These are phyloP conservation scores for Glonium stellatum DNA, from an alignment of 495 filamentous ascomycete species.

Conservation along the genomic window DNA sequence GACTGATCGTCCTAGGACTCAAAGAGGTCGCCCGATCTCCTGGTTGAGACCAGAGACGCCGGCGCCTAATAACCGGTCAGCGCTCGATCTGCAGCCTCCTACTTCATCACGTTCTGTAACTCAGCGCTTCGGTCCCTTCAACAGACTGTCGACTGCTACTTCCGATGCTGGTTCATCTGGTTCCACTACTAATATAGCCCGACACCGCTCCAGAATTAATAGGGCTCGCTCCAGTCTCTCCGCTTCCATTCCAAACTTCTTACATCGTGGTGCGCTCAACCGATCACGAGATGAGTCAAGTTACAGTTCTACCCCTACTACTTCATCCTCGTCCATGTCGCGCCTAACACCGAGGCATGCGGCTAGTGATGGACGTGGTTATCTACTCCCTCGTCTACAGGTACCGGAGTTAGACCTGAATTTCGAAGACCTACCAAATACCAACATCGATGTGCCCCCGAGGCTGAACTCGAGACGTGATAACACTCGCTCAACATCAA, in stretches of 20 bases:
- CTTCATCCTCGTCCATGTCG: constrained; percentile 12
- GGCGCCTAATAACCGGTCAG: background rate
- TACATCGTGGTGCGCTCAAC: constrained; percentile 22
- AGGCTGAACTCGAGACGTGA: constrained; percentile 16
- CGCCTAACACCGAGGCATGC: constrained; percentile 17
- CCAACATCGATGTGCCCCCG: constrained; percentile 3
- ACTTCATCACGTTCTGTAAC: constrained; percentile 2
- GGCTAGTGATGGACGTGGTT: constrained; percentile 14
- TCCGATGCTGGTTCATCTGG: constrained; percentile 27
- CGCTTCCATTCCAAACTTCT: constrained; percentile 23
- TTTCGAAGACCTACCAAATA: constrained; percentile 26
- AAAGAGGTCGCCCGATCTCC: constrained; percentile 18
- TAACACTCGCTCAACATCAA: constrained; percentile 16
- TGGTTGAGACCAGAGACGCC: constrained; percentile 16
- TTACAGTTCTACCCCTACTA: constrained; percentile 11
- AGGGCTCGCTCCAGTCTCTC: constrained; percentile 26
- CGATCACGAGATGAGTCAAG: constrained; percentile 11
- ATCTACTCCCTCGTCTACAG: constrained; percentile 19
- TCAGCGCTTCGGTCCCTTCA: constrained; percentile 18
- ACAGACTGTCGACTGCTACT: constrained; percentile 14
- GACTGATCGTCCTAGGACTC: constrained; percentile 10
- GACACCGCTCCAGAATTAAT: constrained; percentile 23
- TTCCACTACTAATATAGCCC: constrained; percentile 12
- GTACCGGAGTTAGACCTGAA: constrained; percentile 29
- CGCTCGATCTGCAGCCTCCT: constrained; percentile 1